phyloP scores from a whole-genome alignment of 768 basidiomycete genomes.

The Kondoa malvinella region DNA sequence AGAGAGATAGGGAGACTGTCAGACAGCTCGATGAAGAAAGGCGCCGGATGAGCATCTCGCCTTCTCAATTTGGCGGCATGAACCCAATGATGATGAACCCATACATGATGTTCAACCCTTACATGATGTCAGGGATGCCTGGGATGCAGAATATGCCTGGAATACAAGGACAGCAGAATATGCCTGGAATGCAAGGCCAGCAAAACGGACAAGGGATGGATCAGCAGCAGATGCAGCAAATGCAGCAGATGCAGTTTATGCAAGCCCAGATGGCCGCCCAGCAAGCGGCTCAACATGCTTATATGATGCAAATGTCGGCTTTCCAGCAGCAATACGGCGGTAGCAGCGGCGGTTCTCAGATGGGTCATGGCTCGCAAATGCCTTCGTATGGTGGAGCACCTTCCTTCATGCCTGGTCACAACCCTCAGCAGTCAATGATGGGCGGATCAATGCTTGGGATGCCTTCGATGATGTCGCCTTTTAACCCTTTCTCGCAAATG shows the following conservation, averaged over 20 bases:
- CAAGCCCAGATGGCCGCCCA: neutral
- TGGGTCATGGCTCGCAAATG: no score
- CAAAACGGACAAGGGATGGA: neutral
- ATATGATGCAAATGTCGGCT: neutral
- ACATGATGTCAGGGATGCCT: neutral
- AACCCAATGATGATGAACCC: neutral
- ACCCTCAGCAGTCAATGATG: neutral
- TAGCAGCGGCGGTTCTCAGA: no score
- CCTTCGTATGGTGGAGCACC: neutral
- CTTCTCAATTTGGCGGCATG: neutral
- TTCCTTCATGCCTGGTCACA: neutral
- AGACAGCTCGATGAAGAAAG: slow-evolving; percentile 35
- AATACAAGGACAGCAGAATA: neutral
- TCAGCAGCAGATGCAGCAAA: neutral
- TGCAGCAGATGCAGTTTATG: neutral
- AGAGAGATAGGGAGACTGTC: slow-evolving; percentile 75
- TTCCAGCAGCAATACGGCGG: neutral
- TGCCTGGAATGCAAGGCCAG: neutral
- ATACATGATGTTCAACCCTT: slow-evolving; percentile 2
- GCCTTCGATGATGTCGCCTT: neutral
- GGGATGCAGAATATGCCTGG: neutral
- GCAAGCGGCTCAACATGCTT: neutral
- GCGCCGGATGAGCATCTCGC: neutral
- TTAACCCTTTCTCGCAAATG: neutral
- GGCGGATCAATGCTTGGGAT: neutral